A percentile compares a stretch with the other conserved stretches of the same genome.
These are phyloP conservation scores for Cystobasidiaceae sp. DNA, from an alignment of 1,284 basidiomycete genomes.

Conservation along the genomic window DNA sequence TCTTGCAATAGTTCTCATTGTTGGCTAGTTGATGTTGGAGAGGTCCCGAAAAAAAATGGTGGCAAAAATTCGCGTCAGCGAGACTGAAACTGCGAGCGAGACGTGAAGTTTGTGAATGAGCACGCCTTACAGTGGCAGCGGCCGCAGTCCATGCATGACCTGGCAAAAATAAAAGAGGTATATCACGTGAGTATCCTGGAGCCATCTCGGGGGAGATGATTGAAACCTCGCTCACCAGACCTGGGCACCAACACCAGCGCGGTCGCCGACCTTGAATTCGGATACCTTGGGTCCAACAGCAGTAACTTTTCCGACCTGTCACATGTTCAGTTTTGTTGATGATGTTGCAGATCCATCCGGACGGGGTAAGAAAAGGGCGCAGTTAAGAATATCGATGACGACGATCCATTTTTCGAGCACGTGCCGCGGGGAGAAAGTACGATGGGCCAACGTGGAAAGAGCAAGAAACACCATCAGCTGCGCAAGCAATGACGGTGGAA, in stretches of 20 bases:
- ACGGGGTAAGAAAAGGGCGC: neutral
- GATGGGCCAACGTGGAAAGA: neutral
- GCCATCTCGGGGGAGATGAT: neutral
- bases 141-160: constrained; percentile 45
- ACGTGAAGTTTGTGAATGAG: too few species aligned
- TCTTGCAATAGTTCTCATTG: constrained; percentile 56
- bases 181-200: neutral
- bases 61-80: neutral
- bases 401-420: constrained; percentile 1
- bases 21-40: too few species aligned
- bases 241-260: constrained; percentile 53
- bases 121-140: constrained; percentile 36
- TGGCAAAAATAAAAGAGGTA: constrained; percentile 37
- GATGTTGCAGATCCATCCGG: neutral
- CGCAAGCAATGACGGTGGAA: neutral
- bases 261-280: constrained; percentile 50
- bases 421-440: neutral
- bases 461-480: neutral
- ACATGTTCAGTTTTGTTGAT: neutral
- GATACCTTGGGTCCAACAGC: constrained; percentile 49
- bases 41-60: too few species aligned
- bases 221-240: constrained; percentile 37
- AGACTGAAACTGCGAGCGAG: neutral
- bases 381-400: neutral
- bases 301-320: constrained; percentile 49